phyloP scores from a whole-genome alignment of 2,329 filamentous ascomycete species.

The Rachicladosporium sp. region DNA sequence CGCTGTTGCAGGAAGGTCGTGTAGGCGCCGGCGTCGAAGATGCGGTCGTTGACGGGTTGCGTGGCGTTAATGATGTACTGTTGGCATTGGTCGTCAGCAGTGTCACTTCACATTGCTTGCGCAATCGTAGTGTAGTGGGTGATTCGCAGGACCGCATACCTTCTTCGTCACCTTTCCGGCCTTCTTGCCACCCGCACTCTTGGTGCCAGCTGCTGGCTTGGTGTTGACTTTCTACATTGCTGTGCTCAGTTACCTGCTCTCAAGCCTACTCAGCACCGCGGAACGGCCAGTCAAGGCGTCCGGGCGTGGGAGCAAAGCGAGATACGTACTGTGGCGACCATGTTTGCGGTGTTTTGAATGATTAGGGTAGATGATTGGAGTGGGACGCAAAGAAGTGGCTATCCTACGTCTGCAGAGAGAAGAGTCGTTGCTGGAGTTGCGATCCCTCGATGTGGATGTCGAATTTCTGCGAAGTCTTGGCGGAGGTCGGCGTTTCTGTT shows the following conservation, averaged over 20 bases:
- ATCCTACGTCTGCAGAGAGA: constrained; percentile 65
- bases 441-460: too few species aligned
- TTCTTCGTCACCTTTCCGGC: constrained; percentile 72
- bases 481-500: too few species aligned
- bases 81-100: too few species aligned
- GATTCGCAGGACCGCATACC: constrained; percentile 36
- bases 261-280: constrained; percentile 63
- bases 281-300: constrained; percentile 28
- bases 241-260: constrained; percentile 38
- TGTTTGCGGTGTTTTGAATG: constrained; percentile 41
- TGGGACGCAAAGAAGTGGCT: constrained; percentile 69
- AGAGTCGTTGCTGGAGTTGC: too few species aligned
- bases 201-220: constrained; percentile 22
- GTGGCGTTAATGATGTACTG: constrained; percentile 99
- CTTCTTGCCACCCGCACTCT: constrained; percentile 31
- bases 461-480: too few species aligned
- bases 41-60: constrained; percentile 97
- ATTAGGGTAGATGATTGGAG: constrained; percentile 20
- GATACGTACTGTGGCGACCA: constrained; percentile 87
- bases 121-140: too few species aligned
- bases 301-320: constrained; percentile 84
- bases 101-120: too few species aligned
- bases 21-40: constrained; percentile 97
- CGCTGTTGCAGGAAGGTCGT: constrained; percentile 99
- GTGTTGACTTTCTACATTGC: constrained; percentile 45